Conservation (phyloP, 2,329 filamentous ascomycete species). For the Colletotrichum sp. region DNA sequence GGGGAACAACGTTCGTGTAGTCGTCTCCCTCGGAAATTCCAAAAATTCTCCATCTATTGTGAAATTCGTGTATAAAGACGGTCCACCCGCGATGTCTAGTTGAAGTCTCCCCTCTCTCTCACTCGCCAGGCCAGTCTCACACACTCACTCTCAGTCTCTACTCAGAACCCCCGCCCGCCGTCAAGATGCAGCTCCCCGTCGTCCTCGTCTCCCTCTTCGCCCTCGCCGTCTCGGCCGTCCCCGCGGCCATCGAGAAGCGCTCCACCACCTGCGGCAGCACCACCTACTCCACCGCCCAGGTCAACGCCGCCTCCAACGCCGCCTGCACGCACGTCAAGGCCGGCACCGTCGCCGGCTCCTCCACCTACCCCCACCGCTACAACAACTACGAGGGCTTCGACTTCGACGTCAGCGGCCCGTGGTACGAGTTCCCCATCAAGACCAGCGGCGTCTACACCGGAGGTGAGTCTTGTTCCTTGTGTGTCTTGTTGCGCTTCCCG, state of each 20-base stretch:
- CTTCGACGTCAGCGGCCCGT: conserved; percentile 62
- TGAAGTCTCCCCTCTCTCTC: not conserved
- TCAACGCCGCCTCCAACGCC: conserved; percentile 53
- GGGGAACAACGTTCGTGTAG: not conserved
- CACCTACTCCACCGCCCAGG: conserved; percentile 56
- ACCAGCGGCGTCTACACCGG: conserved; percentile 62
- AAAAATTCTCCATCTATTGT: not conserved
- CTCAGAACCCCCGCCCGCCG: not conserved
- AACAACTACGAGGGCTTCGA: conserved; percentile 69
- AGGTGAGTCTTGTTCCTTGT: conserved; percentile 40
- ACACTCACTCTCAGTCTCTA: not conserved
- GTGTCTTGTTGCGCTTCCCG: not conserved
- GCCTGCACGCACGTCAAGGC: conserved; percentile 57
- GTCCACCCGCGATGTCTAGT: not conserved
- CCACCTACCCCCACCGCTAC: conserved; percentile 62
- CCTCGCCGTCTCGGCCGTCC: conserved; percentile 11
- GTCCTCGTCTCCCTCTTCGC: conserved; percentile 20
- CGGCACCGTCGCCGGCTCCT: conserved; percentile 39
- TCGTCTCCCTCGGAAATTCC: not conserved
- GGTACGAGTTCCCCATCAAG: conserved; percentile 68
- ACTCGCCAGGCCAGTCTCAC: not conserved
- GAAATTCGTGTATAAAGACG: not conserved
- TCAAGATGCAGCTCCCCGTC: conserved; percentile 20
- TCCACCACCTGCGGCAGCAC: conserved; percentile 56
- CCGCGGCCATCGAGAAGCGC: conserved; percentile 33